Conservation (phyloP, 176 grass and related monocot species). For the Sorghum bicolor region DNA sequence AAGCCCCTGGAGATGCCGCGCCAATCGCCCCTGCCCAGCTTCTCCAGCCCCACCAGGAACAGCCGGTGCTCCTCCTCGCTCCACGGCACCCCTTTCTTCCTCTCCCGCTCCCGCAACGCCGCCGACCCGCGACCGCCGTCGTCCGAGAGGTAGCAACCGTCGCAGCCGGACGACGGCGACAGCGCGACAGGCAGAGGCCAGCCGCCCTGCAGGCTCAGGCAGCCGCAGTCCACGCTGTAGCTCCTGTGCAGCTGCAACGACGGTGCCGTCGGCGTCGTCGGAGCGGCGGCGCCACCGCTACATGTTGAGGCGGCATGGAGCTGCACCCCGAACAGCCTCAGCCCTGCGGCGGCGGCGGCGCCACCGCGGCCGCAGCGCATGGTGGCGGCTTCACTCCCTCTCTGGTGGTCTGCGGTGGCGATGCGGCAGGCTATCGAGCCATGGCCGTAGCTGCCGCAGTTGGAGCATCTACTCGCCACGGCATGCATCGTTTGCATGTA, state of each 20-base stretch:
- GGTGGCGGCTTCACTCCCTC: not conserved
- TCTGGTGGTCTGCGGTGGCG: not conserved
- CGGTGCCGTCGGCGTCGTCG: not conserved
- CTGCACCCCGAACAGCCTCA: constrained; percentile 73
- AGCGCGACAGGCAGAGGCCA: not conserved
- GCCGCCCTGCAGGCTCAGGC: constrained; percentile 15
- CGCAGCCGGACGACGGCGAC: constrained; percentile 21
- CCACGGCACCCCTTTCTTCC: constrained; percentile 79
- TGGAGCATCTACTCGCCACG: constrained; percentile 51
- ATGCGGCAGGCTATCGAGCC: constrained; percentile 31
- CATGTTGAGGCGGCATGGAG: constrained; percentile 5
- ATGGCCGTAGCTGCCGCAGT: constrained; percentile 40
- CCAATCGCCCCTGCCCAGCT: constrained; percentile 74
- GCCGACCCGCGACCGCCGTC: not conserved
- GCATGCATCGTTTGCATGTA: not conserved
- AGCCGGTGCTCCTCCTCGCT: constrained; percentile 40
- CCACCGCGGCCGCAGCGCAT: not conserved
- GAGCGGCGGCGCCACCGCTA: not conserved
- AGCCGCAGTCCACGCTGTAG: constrained; percentile 46
- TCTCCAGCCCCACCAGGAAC: constrained; percentile 64
- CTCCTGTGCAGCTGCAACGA: constrained; percentile 35
- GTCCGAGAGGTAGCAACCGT: constrained; percentile 50
- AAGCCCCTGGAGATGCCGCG: constrained; percentile 69
- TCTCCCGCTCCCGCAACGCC: constrained; percentile 1
- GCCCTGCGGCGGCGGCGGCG: not conserved